Percentiles rank a stretch among this genome's conserved stretches.
These are phyloP conservation scores for Solanum commersonii DNA, from an alignment of 257 asterid species.

Conservation along the genomic window DNA sequence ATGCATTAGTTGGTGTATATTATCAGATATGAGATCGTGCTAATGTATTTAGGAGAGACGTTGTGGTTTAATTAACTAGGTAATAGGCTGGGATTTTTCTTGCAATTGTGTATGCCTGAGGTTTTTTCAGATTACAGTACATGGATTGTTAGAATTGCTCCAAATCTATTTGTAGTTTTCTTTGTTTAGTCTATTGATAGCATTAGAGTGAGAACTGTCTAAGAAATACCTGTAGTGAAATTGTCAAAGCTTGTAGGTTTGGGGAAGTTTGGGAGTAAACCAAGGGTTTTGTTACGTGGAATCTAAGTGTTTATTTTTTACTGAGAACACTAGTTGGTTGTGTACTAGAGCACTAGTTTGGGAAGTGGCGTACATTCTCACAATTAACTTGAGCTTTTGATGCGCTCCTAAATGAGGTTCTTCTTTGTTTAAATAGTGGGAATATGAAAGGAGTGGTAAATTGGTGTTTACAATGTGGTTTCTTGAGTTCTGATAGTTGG, in stretches of 20 bases:
- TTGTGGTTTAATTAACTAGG: not conserved
- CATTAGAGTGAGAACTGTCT: not conserved
- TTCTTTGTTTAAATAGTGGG: not conserved
- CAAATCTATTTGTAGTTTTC: not conserved
- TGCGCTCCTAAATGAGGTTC: not conserved
- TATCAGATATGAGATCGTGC: not conserved
- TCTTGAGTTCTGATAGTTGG: not conserved
- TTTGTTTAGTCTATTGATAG: not conserved
- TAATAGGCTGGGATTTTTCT: not conserved
- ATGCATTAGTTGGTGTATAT: not conserved
- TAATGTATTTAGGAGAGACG: not conserved
- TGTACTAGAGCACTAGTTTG: not conserved
- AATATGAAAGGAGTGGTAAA: not conserved
- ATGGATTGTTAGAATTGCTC: not conserved
- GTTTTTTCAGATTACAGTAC: not conserved
- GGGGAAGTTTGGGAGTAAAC: not conserved
- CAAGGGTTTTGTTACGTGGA: not conserved
- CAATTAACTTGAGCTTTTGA: not conserved
- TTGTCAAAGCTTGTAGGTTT: not conserved
- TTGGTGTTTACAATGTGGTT: not conserved
- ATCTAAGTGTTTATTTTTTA: not conserved
- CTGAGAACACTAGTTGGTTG: not conserved
- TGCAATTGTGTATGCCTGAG: not conserved
- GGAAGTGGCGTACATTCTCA: not conserved
- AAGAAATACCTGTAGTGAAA: not conserved